A percentile compares a stretch with the other conserved stretches of the same genome.
These are phyloP conservation scores for Artomyces pyxidatus DNA, from an alignment of 768 basidiomycete genomes.

Conservation along the genomic window DNA sequence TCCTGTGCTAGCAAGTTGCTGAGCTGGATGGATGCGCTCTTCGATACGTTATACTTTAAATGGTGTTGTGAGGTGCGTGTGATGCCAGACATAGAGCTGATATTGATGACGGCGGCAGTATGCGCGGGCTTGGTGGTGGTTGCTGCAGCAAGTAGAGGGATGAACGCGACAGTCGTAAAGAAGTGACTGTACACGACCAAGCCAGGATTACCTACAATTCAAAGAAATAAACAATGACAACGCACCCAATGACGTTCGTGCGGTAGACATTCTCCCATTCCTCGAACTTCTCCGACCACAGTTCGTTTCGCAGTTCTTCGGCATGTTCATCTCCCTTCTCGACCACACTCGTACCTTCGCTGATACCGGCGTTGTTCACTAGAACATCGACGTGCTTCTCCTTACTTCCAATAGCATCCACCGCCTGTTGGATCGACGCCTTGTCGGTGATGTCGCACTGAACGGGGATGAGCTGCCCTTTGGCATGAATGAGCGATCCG, in stretches of 20 bases:
- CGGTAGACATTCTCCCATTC: conserved; percentile 26
- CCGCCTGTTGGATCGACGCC: conserved; percentile 20
- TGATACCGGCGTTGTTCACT: conserved; percentile 28
- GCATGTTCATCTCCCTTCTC: conserved; percentile 24
- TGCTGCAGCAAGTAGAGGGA: conserved; percentile 33
- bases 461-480: conserved; percentile 24
- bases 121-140: conserved; percentile 19
- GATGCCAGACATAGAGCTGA: conserved; percentile 35
- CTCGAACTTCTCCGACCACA: conserved; percentile 22
- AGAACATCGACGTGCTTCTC: conserved; percentile 26
- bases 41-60: conserved; percentile 37
- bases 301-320: conserved; percentile 19
- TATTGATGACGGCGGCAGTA: conserved; percentile 34
- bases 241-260: conserved; percentile 27
- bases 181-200: conserved; percentile 23
- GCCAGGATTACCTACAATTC: background rate
- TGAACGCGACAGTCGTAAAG: conserved; percentile 37
- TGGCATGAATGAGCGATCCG: conserved; percentile 18
- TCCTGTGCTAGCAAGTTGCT: conserved; percentile 29
- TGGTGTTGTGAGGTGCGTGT: conserved; percentile 33
- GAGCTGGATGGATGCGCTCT: conserved; percentile 30
- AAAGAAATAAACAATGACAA: background rate
- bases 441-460: conserved; percentile 23
- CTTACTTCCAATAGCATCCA: conserved; percentile 17
- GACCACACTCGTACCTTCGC: conserved; percentile 15